phyloP scores from a whole-genome alignment of 768 basidiomycete genomes.

The Auricularia sp. region DNA sequence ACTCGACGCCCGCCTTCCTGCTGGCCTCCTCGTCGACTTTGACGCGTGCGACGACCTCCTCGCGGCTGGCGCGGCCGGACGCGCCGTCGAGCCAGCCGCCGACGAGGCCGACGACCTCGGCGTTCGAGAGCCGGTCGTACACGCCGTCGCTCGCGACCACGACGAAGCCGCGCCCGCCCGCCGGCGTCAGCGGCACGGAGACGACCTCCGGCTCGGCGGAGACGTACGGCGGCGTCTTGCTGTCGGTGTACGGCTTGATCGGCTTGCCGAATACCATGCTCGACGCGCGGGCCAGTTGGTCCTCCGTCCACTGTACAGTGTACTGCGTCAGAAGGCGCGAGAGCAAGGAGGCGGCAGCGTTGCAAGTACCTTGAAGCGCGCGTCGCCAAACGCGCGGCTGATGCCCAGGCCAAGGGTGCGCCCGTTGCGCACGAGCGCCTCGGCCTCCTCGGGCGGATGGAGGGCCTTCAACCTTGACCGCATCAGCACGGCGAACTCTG shows the following conservation, averaged over 20 bases:
- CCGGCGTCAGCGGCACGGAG: conserved; percentile 27
- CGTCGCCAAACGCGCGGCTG: conserved; percentile 37
- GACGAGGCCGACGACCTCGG: conserved; percentile 46
- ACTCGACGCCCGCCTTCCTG: conserved; percentile 23
- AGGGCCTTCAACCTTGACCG: conserved; percentile 12
- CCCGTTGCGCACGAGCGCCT: conserved; percentile 20
- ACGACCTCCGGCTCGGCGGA: conserved; percentile 44
- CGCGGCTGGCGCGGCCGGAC: conserved; percentile 6
- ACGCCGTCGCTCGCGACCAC: conserved; percentile 45
- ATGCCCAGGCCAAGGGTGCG: conserved; percentile 32
- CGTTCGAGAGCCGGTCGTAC: conserved; percentile 43
- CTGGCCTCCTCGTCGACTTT: conserved; percentile 10
- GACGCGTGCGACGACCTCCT: conserved; percentile 3
- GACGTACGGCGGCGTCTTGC: conserved; percentile 41
- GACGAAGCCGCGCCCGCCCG: conserved; percentile 36
- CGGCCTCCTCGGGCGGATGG: conserved; percentile 22
- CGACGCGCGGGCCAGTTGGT: not conserved
- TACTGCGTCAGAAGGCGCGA: not conserved
- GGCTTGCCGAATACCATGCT: not conserved
- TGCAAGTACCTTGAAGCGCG: conserved; percentile 30
- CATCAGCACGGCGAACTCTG: conserved; percentile 24
- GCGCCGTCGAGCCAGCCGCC: conserved; percentile 35
- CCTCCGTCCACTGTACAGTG: not conserved
- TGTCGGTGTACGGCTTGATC: conserved; percentile 15
- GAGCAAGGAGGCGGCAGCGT: conserved; percentile 3